A percentile compares a stretch with the other conserved stretches of the same genome.
phyloP scores from a whole-genome alignment of 495 filamentous ascomycete genomes.

The Hyaloscypha variabilis region DNA sequence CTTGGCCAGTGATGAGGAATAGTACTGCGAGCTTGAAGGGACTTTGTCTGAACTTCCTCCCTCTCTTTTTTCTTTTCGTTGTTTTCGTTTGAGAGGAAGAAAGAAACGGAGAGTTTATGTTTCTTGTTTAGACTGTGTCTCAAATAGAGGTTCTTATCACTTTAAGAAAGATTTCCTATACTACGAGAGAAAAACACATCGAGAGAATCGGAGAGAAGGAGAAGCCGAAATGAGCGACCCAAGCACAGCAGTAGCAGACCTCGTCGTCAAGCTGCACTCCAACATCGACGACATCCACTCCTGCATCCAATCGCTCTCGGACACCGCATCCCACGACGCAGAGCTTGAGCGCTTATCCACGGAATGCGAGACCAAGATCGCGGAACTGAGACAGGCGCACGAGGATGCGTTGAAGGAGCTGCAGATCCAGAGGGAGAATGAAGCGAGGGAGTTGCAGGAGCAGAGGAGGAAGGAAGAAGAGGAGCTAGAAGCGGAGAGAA shows the following conservation, averaged over 20 bases:
- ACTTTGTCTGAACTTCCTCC: too few species aligned
- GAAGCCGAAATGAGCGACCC: too few species aligned
- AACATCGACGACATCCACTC: conserved; percentile 29
- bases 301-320: conserved; percentile 15
- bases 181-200: too few species aligned
- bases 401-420: conserved; percentile 13
- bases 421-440: background rate
- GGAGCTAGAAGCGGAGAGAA: conserved; percentile 23
- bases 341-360: conserved; percentile 17
- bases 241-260: conserved; percentile 18
- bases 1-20: too few species aligned
- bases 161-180: too few species aligned
- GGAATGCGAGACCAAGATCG: conserved; percentile 20
- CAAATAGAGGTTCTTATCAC: background rate
- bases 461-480: conserved; percentile 23
- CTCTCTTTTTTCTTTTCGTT: too few species aligned
- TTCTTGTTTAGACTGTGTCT: conserved; percentile 1
- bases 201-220: too few species aligned
- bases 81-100: background rate
- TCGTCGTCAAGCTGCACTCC: conserved; percentile 21
- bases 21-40: too few species aligned
- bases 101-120: too few species aligned
- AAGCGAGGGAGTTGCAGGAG: conserved; percentile 6
- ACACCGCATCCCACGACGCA: conserved; percentile 22
- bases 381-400: conserved; percentile 5